Evolutionary conservation across 2,329 filamentous ascomycete species (phyloP), one percentile per base, ranked within the genome.

Genomic region (Huntiella omanensis): DNA sequence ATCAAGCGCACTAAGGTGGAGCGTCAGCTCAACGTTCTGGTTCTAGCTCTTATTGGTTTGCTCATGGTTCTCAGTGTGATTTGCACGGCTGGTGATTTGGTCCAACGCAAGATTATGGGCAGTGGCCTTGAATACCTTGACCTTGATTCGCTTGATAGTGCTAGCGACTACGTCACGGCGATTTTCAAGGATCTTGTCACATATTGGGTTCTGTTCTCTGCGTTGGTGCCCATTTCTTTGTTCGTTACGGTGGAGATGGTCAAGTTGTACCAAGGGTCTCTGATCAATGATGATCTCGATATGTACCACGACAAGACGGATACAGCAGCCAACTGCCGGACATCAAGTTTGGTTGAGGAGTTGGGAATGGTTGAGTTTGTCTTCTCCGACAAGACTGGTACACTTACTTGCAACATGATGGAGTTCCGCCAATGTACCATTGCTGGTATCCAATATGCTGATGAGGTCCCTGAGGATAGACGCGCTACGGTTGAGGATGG

Each of bases 1-100:
- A 98, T 98, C 65, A 98, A 98, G 67, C 82, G 88, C 48, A 98
- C 91, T 33, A 88, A 87, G 54, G 88, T 98, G 5, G 91, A 98
- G 63, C 77, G 80, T 52, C 83, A 92, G 67, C 81, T 98, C 54
- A 98, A 98, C 62, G 75, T 79, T 55, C 82, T 96, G 51, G 94
- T 98, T 57, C 67, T 98, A 53, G 80, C 93, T 65, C 73, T 98
- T 35, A 80, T 95, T 42, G 77, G 69, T 43, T 86, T 96, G 55
- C 72, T 98, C 16, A 65, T 98, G 48, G 67, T 73, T 22, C 75
- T 98, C 37, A 94, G 87, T 58, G 71, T 94, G 50, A 76, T 96
- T 57, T 91, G 83, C 60, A 94, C 88, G 10, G 76, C 92, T 34
- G 91, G 92, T 52, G 88, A 98, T 57, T 68, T 98, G 47, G 74